Evolutionary conservation across 108 stramenopile species (phyloP).

Genomic region (Schizochytrium sp.): DNA sequence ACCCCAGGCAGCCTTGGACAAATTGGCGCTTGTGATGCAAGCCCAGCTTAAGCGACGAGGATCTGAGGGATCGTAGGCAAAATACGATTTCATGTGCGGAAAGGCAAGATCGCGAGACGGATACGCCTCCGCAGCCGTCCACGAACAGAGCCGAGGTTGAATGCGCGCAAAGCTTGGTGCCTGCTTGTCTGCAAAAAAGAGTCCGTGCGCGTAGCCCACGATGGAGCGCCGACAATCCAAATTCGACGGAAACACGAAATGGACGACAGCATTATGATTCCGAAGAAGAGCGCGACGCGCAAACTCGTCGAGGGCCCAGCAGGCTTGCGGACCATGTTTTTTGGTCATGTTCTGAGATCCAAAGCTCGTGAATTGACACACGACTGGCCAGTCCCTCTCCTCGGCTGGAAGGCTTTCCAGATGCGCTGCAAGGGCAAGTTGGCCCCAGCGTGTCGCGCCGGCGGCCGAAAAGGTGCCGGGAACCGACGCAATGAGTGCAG

Average conservation of each 20-base stretch:
- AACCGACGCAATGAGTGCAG: not conserved
- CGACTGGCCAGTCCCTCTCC: not conserved
- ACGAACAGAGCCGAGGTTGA: not conserved
- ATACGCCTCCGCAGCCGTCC: not conserved
- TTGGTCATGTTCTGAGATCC: not conserved
- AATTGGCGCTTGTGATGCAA: not conserved
- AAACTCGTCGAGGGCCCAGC: not conserved
- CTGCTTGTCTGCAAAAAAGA: not conserved
- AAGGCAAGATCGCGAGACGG: not conserved
- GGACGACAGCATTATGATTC: not conserved
- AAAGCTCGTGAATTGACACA: not conserved
- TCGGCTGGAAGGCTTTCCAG: not conserved
- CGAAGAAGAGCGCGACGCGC: not conserved
- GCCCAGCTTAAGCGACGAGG: not conserved
- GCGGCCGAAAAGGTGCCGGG: not conserved
- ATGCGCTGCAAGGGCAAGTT: not conserved
- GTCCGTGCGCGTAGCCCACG: not conserved
- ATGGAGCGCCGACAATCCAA: not conserved
- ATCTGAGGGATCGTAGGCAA: not conserved
- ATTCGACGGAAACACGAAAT: not conserved
- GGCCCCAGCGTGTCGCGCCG: not conserved
- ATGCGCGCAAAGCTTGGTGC: not conserved
- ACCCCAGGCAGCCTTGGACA: constrained; percentile 5
- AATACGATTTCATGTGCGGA: not conserved
- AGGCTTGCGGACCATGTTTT: not conserved